A percentile compares a stretch with the other conserved stretches of the same genome.
Evolutionary conservation across 169 alveolate genomes (phyloP).

Genomic region (Babesia microti): DNA sequence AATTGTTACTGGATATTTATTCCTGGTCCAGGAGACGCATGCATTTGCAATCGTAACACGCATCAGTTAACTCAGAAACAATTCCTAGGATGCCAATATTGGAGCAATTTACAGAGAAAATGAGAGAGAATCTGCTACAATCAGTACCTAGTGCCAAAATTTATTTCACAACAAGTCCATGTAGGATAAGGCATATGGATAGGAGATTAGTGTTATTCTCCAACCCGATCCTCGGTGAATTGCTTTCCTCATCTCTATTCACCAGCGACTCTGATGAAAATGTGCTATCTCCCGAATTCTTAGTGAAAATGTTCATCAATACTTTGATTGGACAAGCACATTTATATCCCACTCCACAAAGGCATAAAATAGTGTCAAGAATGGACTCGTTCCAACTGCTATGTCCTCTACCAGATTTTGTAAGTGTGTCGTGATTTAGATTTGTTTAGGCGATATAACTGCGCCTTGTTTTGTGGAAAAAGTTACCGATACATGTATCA

Average conservation of each 20-base stretch:
- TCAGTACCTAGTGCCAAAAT: slow-evolving; percentile 24
- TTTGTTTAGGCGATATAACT: slow-evolving; percentile 21
- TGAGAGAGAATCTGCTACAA: slow-evolving; percentile 28
- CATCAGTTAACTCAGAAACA: slow-evolving; percentile 4
- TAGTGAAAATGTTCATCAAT: slow-evolving; percentile 28
- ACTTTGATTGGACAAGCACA: slow-evolving; percentile 58
- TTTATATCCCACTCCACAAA: slow-evolving; percentile 54
- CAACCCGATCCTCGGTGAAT: slow-evolving; percentile 39
- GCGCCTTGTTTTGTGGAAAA: slow-evolving; percentile 25
- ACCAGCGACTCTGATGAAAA: slow-evolving; percentile 11
- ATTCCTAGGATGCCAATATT: slow-evolving; percentile 52
- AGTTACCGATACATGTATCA: too few relatives aligned
- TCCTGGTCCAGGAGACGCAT: slow-evolving; percentile 59
- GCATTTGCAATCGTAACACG: slow-evolving; percentile 42
- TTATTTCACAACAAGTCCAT: slow-evolving; percentile 49
- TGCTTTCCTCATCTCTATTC: slow-evolving; percentile 40
- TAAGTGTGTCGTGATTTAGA: slow-evolving; percentile 16
- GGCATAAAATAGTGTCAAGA: slow-evolving; percentile 28
- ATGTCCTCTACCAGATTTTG: slow-evolving; percentile 51
- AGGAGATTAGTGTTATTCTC: slow-evolving; percentile 50
- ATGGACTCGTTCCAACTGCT: slow-evolving; percentile 49
- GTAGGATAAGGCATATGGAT: slow-evolving; percentile 55
- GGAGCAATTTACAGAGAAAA: slow-evolving; percentile 24
- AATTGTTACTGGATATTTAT: slow-evolving; percentile 45
- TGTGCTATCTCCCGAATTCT: slow-evolving; percentile 9